Percentiles rank a stretch among this genome's conserved stretches.
phyloP scores from a whole-genome alignment of 768 basidiomycete species.

The Trametes cinnabarina region DNA sequence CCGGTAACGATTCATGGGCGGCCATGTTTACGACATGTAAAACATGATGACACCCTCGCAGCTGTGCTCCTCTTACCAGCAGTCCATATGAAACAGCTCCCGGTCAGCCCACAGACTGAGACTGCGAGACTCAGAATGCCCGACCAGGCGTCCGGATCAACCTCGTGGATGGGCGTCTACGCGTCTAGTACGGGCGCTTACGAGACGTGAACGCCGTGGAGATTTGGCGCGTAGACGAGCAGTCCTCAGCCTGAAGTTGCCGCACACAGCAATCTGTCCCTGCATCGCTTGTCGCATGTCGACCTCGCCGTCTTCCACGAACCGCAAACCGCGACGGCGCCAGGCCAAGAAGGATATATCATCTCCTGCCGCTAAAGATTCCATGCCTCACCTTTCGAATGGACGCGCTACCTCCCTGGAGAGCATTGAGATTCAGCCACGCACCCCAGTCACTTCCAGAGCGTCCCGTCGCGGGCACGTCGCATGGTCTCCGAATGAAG shows the following conservation, averaged over 20 bases:
- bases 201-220: not conserved
- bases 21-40: too few relatives aligned
- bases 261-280: too few relatives aligned
- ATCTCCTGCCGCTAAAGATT: constrained; percentile 10
- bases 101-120: too few relatives aligned
- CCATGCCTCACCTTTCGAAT: constrained; percentile 21
- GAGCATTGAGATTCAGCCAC: constrained; percentile 28
- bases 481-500: constrained; percentile 19
- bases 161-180: not conserved
- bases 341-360: constrained; percentile 2
- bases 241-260: too few relatives aligned
- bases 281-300: constrained; percentile 15
- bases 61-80: too few relatives aligned
- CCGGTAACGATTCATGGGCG: too few relatives aligned
- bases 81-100: too few relatives aligned
- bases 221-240: not conserved
- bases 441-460: constrained; percentile 27
- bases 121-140: too few relatives aligned
- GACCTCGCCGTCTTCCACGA: not conserved
- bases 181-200: not conserved
- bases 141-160: not conserved
- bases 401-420: constrained; percentile 29
- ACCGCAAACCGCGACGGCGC: constrained; percentile 16
- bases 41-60: too few relatives aligned
- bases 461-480: constrained; percentile 17